Base-by-base conservation (phyloP, 306 rosid genomes). In the Pyrus pyrifolia region DNA sequence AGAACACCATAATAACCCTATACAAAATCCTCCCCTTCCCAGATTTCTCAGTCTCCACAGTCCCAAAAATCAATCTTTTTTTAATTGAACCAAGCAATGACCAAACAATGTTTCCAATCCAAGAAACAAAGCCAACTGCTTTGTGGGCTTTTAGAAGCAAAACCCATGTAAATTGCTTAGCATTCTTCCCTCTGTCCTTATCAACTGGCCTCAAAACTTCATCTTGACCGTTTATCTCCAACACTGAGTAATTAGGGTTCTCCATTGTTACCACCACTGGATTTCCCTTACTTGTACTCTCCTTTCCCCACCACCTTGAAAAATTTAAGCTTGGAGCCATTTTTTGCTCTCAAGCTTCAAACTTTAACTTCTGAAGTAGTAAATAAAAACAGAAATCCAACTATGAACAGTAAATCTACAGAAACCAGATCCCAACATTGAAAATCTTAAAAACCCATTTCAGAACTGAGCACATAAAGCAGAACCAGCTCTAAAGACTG, bases 251-350 rank as follows among this genome's bases (percentile, higher is more conserved):
- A 69, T 81, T 88, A 60, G 85, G 88, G 58, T 85, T 88, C 72
- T 85, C 88, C 86, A 88, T 88, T 22, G 89, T 86, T 51, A 88
- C 91, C 78, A 88, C 89, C 61, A 88, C 89, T 31, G 86, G 86
- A 71, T 82, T 81, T 0, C 89, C 88, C 80, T 80, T 85, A 52
- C 76, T 81, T 44, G 82, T 62, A 73, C 29, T 70, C 8, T 77
- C 78, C 84, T 81, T 85, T 21, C 27, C 78, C 89, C 89, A 85
- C 84, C 85, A 88, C 76, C 66, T 83, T 17, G 79, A 81, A 77
- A 81, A 79, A 79, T 83, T 71, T 21, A 88, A 17, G 52, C 80
- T 78, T 75, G 85, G 85, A 79, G 80, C 75, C 88, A 85, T 85
- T 42, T 66, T 44, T 72, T 65, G 55, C 55, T 49, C 21, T 17